Percentiles rank a stretch among this genome's conserved stretches.
Conservation (phyloP, 345 rosid species). For the Carallia brachiata region DNA sequence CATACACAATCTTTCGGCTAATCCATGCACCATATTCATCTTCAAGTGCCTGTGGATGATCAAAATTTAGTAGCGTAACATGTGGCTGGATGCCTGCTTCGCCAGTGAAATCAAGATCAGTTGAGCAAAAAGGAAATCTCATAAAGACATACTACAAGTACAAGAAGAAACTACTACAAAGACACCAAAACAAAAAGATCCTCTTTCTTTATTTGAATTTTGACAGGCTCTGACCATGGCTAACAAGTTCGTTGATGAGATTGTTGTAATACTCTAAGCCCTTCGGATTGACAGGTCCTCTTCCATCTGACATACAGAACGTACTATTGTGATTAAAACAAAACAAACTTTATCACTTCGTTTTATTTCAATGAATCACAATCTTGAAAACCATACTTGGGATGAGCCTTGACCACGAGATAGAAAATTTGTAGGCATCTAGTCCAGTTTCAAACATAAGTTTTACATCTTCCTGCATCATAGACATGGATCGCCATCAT, state of each 20-base stretch:
- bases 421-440: slow-evolving; percentile 71
- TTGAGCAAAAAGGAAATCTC: neutral
- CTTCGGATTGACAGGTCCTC: slow-evolving; percentile 52
- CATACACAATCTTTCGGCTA: slow-evolving; percentile 48
- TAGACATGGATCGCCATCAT: neutral
- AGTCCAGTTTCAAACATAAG: slow-evolving; percentile 63
- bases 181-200: too few relatives aligned
- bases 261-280: slow-evolving; percentile 57
- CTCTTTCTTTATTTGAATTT: neutral
- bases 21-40: slow-evolving; percentile 77
- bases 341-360: neutral
- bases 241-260: slow-evolving; percentile 44
- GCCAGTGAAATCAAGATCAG: neutral
- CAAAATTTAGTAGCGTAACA: slow-evolving; percentile 49
- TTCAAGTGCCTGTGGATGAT: slow-evolving; percentile 64
- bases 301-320: slow-evolving; percentile 46
- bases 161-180: neutral
- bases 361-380: neutral
- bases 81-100: slow-evolving; percentile 61
- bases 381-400: slow-evolving; percentile 42
- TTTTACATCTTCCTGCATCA: slow-evolving; percentile 65
- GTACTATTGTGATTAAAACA: neutral
- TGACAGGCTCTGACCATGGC: slow-evolving; percentile 29
- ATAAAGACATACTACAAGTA: too few relatives aligned
- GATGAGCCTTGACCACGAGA: slow-evolving; percentile 76